Evolutionary conservation across 148 eudicot genomes (phyloP), one percentile per base, ranked within the genome.

Genomic region (Selenicereus undatus): DNA sequence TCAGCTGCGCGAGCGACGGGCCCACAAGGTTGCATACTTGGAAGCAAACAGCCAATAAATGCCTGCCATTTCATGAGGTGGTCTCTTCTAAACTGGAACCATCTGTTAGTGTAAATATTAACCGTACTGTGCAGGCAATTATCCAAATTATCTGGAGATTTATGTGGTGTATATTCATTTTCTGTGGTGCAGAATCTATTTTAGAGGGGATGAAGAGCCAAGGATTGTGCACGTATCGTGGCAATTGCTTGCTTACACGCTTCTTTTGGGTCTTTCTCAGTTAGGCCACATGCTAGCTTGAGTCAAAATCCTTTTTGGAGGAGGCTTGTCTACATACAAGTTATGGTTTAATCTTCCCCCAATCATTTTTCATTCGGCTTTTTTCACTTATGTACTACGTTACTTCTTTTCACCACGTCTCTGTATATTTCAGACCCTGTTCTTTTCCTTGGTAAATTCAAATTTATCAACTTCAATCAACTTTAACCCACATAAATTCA

Each of bases 171-270:
- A 65, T 78, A 68, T 81, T 78, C 68, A 78, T 50, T 76, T 78
- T 52, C 50, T 85, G 87, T 81, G 84, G 85, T 48, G 76, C 60
- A 80, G 79, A 75, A 64, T 81, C 42, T 6, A 18, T 14, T 56
- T 16, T n/a, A 32, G 78, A 65, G 24, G 56, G 13, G 27, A 50
- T 62, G 35, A 77, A 20, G 74, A 56, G 42, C 10, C 13, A 71
- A 85, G 78, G 76, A 66, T 77, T 74, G 79, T 51, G 84, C 24
- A 73, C 62, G 84, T 52, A 89, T 78, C 91, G 90, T 90, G 93
- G 82, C 79, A 64, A 64, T 71, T 72, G 74, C 79, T 87, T 83
- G 62, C 83, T 76, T 79, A 78, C 93, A 87, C 93, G 91, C 81
- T 85, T 77, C 79, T 35, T 29, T 77, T 80, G 83, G 51, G 86